A percentile compares a stretch with the other conserved stretches of the same genome.
Conservation (phyloP, 495 filamentous ascomycete genomes). For the Lindgomyces ingoldianus region DNA sequence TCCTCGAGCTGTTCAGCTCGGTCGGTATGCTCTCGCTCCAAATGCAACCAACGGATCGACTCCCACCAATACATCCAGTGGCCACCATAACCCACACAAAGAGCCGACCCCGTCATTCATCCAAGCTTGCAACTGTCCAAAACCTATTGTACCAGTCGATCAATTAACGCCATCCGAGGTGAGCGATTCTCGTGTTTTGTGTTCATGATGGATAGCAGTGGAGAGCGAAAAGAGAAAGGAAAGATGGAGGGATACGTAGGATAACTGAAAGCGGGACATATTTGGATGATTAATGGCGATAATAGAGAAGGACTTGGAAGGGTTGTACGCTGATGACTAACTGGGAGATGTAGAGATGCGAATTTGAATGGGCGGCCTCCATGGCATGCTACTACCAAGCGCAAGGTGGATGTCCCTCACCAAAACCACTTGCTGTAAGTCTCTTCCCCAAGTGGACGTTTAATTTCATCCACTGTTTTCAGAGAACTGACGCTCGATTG, state of each 20-base stretch:
- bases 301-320: no score
- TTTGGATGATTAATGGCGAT: no score
- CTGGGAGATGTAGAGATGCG: conserved; percentile 10
- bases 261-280: no score
- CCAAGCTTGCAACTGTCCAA: conserved; percentile 11
- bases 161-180: conserved; percentile 13
- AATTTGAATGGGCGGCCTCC: conserved; percentile 9
- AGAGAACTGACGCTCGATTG: background rate
- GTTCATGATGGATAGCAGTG: background rate
- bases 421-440: conserved; percentile 8
- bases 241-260: background rate
- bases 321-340: background rate
- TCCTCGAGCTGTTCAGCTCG: background rate
- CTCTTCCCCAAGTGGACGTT: background rate
- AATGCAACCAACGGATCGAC: background rate
- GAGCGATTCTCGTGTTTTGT: background rate
- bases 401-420: conserved; percentile 19
- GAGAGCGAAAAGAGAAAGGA: background rate
- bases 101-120: conserved; percentile 29
- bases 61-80: background rate
- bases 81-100: conserved; percentile 17
- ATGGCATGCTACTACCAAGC: conserved; percentile 26
- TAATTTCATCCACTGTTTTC: background rate
- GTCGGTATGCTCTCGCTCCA: background rate
- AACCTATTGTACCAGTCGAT: conserved; percentile 21